Conservation (phyloP, 129 eudicot species). For the Artemisia tridentata region DNA sequence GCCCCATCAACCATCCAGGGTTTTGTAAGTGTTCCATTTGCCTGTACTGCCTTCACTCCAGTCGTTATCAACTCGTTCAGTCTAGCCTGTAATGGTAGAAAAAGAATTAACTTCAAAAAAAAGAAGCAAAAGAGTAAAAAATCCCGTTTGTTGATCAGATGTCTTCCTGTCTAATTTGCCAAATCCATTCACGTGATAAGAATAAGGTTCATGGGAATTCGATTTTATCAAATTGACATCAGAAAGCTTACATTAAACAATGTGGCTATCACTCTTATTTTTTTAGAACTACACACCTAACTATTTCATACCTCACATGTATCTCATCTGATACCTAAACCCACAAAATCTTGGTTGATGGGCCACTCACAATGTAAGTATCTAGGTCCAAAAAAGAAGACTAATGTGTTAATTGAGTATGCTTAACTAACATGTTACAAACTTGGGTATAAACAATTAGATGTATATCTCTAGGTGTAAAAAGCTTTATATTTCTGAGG, state of each 20-base stretch:
- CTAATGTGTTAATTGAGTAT: background rate
- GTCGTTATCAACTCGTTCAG: slow-evolving; percentile 81
- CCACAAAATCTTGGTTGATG: too few species aligned
- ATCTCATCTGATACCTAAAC: too few species aligned
- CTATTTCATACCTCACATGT: too few species aligned
- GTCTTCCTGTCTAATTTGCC: background rate
- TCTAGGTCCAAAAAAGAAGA: background rate
- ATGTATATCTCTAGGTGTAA: background rate
- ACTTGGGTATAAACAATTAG: background rate
- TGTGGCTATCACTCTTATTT: too few species aligned
- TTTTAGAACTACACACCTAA: too few species aligned
- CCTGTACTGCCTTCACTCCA: slow-evolving; percentile 48
- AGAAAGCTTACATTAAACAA: background rate
- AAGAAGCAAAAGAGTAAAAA: background rate
- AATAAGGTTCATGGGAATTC: background rate
- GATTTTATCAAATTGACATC: background rate
- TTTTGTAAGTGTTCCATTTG: slow-evolving; percentile 42
- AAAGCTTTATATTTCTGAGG: background rate
- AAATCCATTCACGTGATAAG: background rate
- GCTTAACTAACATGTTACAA: background rate
- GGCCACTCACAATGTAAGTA: background rate
- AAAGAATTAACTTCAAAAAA: background rate
- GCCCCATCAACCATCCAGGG: slow-evolving; percentile 99
- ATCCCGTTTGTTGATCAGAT: background rate
- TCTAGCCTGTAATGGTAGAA: slow-evolving; percentile 57